Conservation (phyloP, 148 eudicot species). For the Amaranthus palmeri region DNA sequence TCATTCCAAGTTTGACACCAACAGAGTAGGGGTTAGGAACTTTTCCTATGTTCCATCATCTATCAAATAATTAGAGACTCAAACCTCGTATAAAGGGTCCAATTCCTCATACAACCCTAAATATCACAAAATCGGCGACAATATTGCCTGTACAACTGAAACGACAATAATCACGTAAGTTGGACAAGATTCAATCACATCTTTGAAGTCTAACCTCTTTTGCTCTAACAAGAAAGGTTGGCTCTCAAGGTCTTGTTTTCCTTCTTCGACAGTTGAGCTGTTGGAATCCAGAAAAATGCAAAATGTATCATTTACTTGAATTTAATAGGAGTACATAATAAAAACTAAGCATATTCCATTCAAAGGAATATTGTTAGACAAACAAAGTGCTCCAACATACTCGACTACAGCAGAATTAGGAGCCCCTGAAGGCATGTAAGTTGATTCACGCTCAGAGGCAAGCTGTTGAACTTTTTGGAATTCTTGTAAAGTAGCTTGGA, state of each 20-base stretch:
- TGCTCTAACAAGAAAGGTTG: slow-evolving; percentile 56
- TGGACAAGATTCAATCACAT: not conserved
- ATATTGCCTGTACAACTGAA: not conserved
- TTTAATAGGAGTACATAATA: not conserved
- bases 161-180: not conserved
- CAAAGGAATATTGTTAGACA: not conserved
- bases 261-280: slow-evolving; percentile 43
- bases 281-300: slow-evolving; percentile 3
- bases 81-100: not conserved
- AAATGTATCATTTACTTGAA: not conserved
- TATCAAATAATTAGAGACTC: not conserved
- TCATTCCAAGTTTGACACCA: not conserved
- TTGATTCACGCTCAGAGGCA: slow-evolving; percentile 71
- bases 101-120: not conserved
- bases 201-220: slow-evolving; percentile 34
- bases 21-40: not conserved
- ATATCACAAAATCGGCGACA: not conserved
- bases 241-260: slow-evolving; percentile 42
- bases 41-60: not conserved
- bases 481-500: slow-evolving; percentile 59
- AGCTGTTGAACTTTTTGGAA: slow-evolving; percentile 81
- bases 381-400: slow-evolving; percentile 25
- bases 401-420: slow-evolving; percentile 31
- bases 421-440: slow-evolving; percentile 53
- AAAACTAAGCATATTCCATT: not conserved